Conservation (phyloP, 2,329 filamentous ascomycete genomes). For the Aureobasidium leucospermi region DNA sequence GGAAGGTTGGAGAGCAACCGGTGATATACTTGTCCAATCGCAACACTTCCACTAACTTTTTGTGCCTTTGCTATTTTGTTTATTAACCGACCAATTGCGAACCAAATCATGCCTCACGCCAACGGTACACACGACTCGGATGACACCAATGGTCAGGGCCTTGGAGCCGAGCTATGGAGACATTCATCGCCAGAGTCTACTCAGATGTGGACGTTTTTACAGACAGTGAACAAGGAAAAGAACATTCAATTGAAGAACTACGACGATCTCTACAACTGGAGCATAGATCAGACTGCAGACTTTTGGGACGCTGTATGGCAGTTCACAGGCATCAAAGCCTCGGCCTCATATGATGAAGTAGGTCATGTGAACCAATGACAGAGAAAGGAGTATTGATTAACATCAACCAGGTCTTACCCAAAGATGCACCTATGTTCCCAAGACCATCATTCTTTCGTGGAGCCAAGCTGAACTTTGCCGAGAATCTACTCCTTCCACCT, state of each 20-base stretch:
- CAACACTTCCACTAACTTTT: neutral
- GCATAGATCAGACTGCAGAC: conserved; percentile 61
- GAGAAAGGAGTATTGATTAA: conserved; percentile 16
- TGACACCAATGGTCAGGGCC: neutral
- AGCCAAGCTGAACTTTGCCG: conserved; percentile 80
- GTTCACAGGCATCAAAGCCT: conserved; percentile 68
- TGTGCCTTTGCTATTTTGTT: neutral
- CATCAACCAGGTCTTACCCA: conserved; percentile 56
- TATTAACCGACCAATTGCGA: neutral
- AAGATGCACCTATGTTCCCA: conserved; percentile 68
- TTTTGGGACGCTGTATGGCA: conserved; percentile 88
- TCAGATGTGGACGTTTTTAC: conserved; percentile 41
- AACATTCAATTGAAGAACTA: conserved; percentile 58
- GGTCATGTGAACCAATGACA: conserved; percentile 18
- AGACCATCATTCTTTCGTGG: conserved; percentile 78
- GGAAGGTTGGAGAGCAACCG: neutral
- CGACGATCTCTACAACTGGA: conserved; percentile 76
- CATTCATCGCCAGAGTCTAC: conserved; percentile 37
- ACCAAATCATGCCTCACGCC: neutral
- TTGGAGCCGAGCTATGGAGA: conserved; percentile 24
- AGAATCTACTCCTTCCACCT: conserved; percentile 81
- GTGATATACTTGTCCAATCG: conserved; percentile 6
- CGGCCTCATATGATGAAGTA: conserved; percentile 55
- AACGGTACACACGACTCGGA: neutral
- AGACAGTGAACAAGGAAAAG: conserved; percentile 61